These are phyloP conservation scores for Aegilops sharonensis DNA, from an alignment of 176 grass and related monocot genomes.

Conservation along the genomic window DNA sequence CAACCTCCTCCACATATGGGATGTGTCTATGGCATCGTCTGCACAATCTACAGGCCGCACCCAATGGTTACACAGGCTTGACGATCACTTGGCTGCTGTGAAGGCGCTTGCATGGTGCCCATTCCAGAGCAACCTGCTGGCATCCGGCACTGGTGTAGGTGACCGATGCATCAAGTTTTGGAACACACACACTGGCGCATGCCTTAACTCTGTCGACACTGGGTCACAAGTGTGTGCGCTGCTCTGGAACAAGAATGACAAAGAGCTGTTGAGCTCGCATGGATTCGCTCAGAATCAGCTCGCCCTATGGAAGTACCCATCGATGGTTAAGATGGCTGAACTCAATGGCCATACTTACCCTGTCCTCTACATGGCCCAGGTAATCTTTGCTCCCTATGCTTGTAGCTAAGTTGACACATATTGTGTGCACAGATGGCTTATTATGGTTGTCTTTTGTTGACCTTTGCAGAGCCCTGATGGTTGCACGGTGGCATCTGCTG, in stretches of 20 bases:
- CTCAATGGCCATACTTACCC: neutral
- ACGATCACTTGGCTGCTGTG: too few species aligned
- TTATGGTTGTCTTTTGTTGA: neutral
- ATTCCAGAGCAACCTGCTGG: neutral
- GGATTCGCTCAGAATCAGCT: constrained; percentile 16
- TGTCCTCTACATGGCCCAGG: constrained; percentile 35
- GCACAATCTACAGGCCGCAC: too few species aligned
- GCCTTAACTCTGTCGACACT: constrained; percentile 20
- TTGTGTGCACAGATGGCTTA: neutral
- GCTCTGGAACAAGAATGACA: constrained; percentile 25
- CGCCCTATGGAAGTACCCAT: neutral
- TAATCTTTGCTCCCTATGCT: neutral
- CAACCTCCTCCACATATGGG: neutral
- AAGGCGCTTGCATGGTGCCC: constrained; percentile 18
- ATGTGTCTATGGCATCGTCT: constrained; percentile 18
- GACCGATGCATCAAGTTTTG: constrained; percentile 37
- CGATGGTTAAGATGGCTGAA: neutral
- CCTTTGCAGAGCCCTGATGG: constrained; percentile 21
- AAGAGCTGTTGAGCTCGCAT: constrained; percentile 26
- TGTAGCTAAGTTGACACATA: neutral
- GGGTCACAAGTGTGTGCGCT: constrained; percentile 13
- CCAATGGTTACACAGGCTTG: too few species aligned
- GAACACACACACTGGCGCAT: constrained; percentile 30
- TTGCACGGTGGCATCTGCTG: constrained; percentile 35
- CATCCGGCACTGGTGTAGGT: constrained; percentile 5